These are phyloP conservation scores for Penicillium paradoxum DNA, from an alignment of 495 filamentous ascomycete species.

Conservation along the genomic window DNA sequence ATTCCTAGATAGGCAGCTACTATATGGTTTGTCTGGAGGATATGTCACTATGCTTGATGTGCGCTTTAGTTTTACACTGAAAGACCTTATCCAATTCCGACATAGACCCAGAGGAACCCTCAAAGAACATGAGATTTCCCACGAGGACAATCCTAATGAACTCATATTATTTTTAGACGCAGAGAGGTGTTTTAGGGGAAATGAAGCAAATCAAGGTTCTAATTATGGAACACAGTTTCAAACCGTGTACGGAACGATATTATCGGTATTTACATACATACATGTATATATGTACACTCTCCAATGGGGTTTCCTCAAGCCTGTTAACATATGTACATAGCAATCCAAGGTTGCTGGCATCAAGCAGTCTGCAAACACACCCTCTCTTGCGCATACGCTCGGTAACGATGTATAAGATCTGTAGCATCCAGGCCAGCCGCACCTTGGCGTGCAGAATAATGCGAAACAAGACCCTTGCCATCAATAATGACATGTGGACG, in stretches of 20 bases:
- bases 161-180: no score
- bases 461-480: constrained; percentile 47
- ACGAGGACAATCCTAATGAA: no score
- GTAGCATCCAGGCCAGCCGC: constrained; percentile 40
- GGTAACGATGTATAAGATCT: constrained; percentile 49
- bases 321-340: not conserved
- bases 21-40: not conserved
- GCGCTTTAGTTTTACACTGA: not conserved
- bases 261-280: constrained; percentile 8
- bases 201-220: not conserved
- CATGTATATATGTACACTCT: no score
- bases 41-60: not conserved
- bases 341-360: not conserved
- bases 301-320: no score
- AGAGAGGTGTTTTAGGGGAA: not conserved
- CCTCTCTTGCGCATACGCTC: constrained; percentile 47
- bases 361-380: constrained; percentile 25
- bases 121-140: no score
- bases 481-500: constrained; percentile 42
- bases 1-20: not conserved
- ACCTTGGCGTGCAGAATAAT: constrained; percentile 40
- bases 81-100: not conserved
- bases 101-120: not conserved
- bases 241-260: no score
- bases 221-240: no score